These are phyloP conservation scores for Kurtzmaniella fragi DNA, from an alignment of 805 yeast species.

Conservation along the genomic window DNA sequence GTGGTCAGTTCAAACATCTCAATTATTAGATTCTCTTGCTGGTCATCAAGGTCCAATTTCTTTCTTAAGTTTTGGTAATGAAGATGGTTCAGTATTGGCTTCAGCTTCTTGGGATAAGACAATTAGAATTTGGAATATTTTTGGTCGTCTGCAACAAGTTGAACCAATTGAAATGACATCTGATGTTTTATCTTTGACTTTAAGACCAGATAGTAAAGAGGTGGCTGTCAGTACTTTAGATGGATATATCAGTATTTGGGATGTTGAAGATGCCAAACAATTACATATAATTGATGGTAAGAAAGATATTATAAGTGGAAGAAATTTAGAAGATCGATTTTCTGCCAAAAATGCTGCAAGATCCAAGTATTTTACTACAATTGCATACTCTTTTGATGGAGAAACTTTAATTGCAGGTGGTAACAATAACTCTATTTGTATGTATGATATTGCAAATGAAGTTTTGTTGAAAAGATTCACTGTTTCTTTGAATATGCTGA, in stretches of 20 bases:
- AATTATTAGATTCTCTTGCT: constrained; percentile 75
- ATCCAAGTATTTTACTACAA: constrained; percentile 75
- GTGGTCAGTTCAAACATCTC: constrained; percentile 97
- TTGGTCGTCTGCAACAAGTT: constrained; percentile 78
- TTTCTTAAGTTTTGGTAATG: constrained; percentile 76
- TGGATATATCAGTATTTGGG: constrained; percentile 83
- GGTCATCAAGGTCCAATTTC: constrained; percentile 98
- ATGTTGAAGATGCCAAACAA: constrained; percentile 77
- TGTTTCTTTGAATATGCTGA: constrained; percentile 82
- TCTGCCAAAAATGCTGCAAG: constrained; percentile 75
- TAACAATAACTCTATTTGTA: constrained; percentile 82
- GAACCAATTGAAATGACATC: constrained; percentile 86
- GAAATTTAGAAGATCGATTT: constrained; percentile 79
- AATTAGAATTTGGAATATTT: constrained; percentile 87
- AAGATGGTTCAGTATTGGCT: constrained; percentile 64
- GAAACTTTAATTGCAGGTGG: constrained; percentile 87
- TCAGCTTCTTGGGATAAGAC: constrained; percentile 97
- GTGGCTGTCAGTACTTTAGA: constrained; percentile 84
- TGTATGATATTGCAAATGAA: constrained; percentile 85
- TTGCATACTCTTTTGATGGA: constrained; percentile 88
- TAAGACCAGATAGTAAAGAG: constrained; percentile 92
- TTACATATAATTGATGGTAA: constrained; percentile 79
- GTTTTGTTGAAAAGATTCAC: constrained; percentile 78
- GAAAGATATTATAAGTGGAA: constrained; percentile 81
- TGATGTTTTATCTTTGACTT: constrained; percentile 76